Base-by-base conservation (phyloP, 208 protist genomes). In the Crithidia thermophila region DNA sequence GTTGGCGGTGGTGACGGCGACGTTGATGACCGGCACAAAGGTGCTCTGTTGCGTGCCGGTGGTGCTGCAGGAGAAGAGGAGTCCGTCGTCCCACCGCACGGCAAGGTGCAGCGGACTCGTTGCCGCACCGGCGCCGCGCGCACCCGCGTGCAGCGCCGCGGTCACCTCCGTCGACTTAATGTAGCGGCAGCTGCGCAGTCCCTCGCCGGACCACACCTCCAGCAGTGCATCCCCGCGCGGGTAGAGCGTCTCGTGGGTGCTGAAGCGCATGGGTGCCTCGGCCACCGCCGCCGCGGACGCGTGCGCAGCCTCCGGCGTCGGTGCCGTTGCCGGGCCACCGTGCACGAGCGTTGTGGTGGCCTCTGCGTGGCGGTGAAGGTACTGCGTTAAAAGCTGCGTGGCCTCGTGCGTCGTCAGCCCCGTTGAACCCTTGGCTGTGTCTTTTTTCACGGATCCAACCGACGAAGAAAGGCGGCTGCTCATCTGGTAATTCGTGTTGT, bases 1-100 rank as follows among this genome's bases (percentile, higher is more conserved):
- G 21, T 75, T 75, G 28, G 42, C 37, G 20, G 55, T 65, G 25
- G 69, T 69, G n/a, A 75, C 39, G 31, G 21, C 16, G 14, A 72
- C 36, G 21, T 77, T 57, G 3, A 66, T 58, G 20, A 36, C 25
- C 42, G 65, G 59, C 9, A 67, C 72, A 5, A 34, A 36, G 40
- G 42, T 27, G 56, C 34, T 39, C 27, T 50, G 36, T 11, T 33
- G 46, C 3, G 27, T 16, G n/a, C 55, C 23, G 14, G 11, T 25
- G 18, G 31, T 67, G 52, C 27, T 84, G 70, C 84, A 87, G 8
- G 89, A 90, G 30, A 93, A 52, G 7, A 81, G 75, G 4, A 93
- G 64, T 7, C 86, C 86, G 50, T 95, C 89, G 65, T 93, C 86
- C 72, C 87, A 95, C 13, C 79, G 65, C 8, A 87, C 69, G 66